phyloP scores from a whole-genome alignment of 1,284 basidiomycete species.

The Ceratobasidium sp. region DNA sequence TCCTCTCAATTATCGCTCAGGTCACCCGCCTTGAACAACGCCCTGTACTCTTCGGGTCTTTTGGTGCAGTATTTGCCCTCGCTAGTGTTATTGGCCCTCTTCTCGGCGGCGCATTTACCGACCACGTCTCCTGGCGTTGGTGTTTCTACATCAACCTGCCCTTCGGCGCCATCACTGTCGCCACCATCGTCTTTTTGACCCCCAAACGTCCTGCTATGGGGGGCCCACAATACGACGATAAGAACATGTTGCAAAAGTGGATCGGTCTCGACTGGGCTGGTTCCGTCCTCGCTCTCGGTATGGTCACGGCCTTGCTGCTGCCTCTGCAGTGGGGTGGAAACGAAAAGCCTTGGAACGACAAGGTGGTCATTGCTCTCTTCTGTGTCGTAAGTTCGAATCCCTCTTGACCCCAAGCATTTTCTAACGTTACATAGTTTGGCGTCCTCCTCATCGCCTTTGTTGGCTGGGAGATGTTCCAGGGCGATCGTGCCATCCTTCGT shows the following conservation, averaged over 20 bases:
- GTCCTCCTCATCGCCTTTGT: constrained; percentile 49
- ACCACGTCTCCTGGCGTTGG: constrained; percentile 55
- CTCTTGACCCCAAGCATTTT: no score
- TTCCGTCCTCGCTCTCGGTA: constrained; percentile 49
- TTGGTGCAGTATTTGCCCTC: constrained; percentile 47
- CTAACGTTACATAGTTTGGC: constrained; percentile 45
- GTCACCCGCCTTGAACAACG: constrained; percentile 48
- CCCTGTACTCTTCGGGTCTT: constrained; percentile 46
- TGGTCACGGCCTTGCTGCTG: constrained; percentile 51
- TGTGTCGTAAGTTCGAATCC: constrained; percentile 42
- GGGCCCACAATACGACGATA: constrained; percentile 26
- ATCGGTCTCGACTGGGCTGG: constrained; percentile 52
- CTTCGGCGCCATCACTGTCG: constrained; percentile 49
- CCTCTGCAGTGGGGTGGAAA: constrained; percentile 55
- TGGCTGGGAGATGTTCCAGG: constrained; percentile 50
- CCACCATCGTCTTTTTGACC: constrained; percentile 36
- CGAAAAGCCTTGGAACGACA: constrained; percentile 49
- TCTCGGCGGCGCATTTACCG: constrained; percentile 55
- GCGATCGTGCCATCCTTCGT: constrained; percentile 47
- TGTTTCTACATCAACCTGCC: constrained; percentile 52
- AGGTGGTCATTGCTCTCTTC: constrained; percentile 45
- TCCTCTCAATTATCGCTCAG: constrained; percentile 50
- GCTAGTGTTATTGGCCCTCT: constrained; percentile 48
- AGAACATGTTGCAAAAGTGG: constrained; percentile 44
- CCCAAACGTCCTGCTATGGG: constrained; percentile 28